These are phyloP conservation scores for Pinus taeda DNA, from an alignment of 75 land plant species.

Conservation along the genomic window DNA sequence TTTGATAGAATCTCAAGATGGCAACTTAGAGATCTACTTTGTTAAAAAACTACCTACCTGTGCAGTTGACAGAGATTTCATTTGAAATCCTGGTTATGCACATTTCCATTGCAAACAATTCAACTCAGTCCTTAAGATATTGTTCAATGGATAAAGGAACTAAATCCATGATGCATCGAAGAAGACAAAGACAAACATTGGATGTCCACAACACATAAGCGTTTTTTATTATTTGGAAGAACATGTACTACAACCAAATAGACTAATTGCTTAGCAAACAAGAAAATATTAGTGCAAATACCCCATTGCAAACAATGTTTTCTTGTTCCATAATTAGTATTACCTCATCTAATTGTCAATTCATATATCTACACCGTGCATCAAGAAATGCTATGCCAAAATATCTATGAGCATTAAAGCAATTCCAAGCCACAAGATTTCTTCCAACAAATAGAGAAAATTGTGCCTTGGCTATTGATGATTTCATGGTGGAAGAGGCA, in stretches of 20 bases:
- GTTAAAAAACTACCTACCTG: neutral
- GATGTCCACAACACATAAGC: neutral
- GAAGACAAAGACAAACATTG: neutral
- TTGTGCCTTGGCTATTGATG: too few species aligned
- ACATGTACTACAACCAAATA: neutral
- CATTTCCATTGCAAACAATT: neutral
- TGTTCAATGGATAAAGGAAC: neutral
- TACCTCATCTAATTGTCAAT: too few species aligned
- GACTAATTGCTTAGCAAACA: too few species aligned
- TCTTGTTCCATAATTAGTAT: too few species aligned
- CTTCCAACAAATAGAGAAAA: too few species aligned
- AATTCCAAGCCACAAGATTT: neutral
- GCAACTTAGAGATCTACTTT: neutral
- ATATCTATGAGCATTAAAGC: neutral
- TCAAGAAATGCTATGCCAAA: neutral
- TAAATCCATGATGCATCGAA: neutral
- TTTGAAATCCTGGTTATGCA: neutral
- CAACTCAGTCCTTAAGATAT: neutral
- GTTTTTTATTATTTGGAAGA: neutral
- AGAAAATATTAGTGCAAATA: too few species aligned
- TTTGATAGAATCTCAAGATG: conserved; percentile 1
- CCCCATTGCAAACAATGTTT: too few species aligned
- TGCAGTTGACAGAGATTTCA: neutral
- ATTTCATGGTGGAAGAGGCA: too few species aligned
- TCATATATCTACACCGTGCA: neutral